Base-by-base conservation (phyloP, 2,329 filamentous ascomycete genomes). In the Didymella exigua region DNA sequence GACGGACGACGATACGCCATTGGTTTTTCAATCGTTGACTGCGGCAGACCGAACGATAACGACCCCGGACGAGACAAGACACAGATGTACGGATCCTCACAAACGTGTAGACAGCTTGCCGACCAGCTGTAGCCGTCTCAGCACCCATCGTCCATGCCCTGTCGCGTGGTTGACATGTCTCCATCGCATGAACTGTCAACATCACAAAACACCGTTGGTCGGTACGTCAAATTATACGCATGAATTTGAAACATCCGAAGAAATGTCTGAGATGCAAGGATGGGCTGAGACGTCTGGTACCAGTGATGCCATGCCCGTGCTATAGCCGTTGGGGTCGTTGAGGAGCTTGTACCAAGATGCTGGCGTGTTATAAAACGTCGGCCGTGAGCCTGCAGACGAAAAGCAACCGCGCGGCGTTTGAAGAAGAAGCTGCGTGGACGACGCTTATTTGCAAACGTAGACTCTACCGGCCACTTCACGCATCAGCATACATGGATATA, bases 111-210 rank as follows among this genome's bases (percentile, higher is more conserved):
- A 44, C 43, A 44, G 37, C 48, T 34, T 43, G 42, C 44, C 46
- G 47, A 42, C 43, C 31, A 56, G 24, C 43, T 38, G 29, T 13
- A 40, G 36, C 19, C 26, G 54, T 54, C 53, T 59, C 52, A 45
- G 24, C 29, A 27, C 16, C 27, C 49, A 33, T 31, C 16, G 54
- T 51, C 38, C 45, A 42, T 54, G 57, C 34, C 38, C 18, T 45
- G 47, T 41, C 41, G 49, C 54, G 47, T 54, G 45, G 46, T 48
- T 52, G 48, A 52, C 43, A 54, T 24, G 49, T 41, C 38, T 38
- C 45, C 49, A 49, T 45, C 47, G 49, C 49, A 57, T 57, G 38
- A 50, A 51, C 36, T 49, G 46, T 52, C 46, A 59, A 6, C 43
- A 37, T 37, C 29, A 33, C 51, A 54, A 54, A 29, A 51, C 43